Percentiles rank a stretch among this genome's conserved stretches.
Evolutionary conservation across 371 early-diverging fungal species (phyloP).

Genomic region (Funneliformis caledonium): DNA sequence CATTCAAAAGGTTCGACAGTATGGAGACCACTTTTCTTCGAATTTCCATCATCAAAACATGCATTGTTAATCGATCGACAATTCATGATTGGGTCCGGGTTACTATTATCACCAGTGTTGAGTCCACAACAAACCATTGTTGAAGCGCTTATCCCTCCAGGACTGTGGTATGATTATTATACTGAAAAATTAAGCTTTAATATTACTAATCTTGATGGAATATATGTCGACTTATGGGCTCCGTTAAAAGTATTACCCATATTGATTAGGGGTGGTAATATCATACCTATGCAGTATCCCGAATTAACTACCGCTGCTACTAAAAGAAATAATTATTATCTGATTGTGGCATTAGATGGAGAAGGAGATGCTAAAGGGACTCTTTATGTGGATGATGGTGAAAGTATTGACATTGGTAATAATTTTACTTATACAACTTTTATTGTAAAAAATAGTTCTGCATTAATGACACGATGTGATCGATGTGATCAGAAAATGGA

Average conservation of each 20-base stretch:
- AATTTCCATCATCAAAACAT: conserved; percentile 53
- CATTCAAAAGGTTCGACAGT: conserved; percentile 55
- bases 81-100: conserved; percentile 60
- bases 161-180: conserved; percentile 58
- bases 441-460: background rate
- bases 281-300: conserved; percentile 55
- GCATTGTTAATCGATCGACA: conserved; percentile 55
- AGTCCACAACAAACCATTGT: conserved; percentile 49
- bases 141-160: conserved; percentile 53
- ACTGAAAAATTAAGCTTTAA: conserved; percentile 23
- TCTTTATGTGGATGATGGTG: conserved; percentile 65
- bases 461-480: background rate
- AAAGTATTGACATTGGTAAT: background rate
- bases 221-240: conserved; percentile 30
- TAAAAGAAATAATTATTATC: conserved; percentile 48
- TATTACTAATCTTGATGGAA: background rate
- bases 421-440: conserved; percentile 16
- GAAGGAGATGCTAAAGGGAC: conserved; percentile 52
- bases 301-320: conserved; percentile 56
- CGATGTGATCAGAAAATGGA: background rate
- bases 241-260: conserved; percentile 46
- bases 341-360: conserved; percentile 59
- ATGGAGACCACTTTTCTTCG: conserved; percentile 61
- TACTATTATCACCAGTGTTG: conserved; percentile 65
- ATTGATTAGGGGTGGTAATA: conserved; percentile 51